phyloP scores from a whole-genome alignment of 805 yeast species.

The Ogataea methanolica region DNA sequence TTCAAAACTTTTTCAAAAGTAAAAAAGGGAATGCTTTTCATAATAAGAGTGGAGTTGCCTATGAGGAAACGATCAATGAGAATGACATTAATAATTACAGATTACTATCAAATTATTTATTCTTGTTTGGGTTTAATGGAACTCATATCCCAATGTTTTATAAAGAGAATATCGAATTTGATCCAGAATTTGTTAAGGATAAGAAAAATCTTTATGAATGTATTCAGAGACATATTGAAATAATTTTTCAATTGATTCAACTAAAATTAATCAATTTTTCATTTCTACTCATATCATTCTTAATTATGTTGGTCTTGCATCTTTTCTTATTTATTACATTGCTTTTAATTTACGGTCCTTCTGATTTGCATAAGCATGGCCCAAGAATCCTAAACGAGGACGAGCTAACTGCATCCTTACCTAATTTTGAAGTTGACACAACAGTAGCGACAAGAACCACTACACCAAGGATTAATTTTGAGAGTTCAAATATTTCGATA shows the following conservation, averaged over 20 bases:
- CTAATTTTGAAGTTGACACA: too few species aligned
- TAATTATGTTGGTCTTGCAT: constrained; percentile 16
- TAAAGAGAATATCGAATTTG: constrained; percentile 8
- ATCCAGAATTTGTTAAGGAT: constrained; percentile 2
- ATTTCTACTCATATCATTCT: constrained; percentile 12
- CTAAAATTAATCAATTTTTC: constrained; percentile 21
- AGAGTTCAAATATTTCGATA: too few species aligned
- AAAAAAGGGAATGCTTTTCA: background rate
- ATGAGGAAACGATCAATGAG: background rate
- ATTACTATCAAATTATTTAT: constrained; percentile 18
- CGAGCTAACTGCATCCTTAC: too few species aligned
- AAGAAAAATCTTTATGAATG: constrained; percentile 13
- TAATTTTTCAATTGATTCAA: constrained; percentile 13
- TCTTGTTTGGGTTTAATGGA: constrained; percentile 19
- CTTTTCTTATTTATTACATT: constrained; percentile 13
- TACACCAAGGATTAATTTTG: too few species aligned
- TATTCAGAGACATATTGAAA: constrained; percentile 12
- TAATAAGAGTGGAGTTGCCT: too few species aligned
- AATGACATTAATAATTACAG: constrained; percentile 10
- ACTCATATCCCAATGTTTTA: constrained; percentile 14
- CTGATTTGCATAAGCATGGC: too few species aligned
- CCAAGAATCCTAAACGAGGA: too few species aligned
- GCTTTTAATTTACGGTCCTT: constrained; percentile 6
- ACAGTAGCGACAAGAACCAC: too few species aligned
- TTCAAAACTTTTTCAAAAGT: constrained; percentile 2